phyloP scores from a whole-genome alignment of 2,329 filamentous ascomycete species.

The Phoma herbarum region DNA sequence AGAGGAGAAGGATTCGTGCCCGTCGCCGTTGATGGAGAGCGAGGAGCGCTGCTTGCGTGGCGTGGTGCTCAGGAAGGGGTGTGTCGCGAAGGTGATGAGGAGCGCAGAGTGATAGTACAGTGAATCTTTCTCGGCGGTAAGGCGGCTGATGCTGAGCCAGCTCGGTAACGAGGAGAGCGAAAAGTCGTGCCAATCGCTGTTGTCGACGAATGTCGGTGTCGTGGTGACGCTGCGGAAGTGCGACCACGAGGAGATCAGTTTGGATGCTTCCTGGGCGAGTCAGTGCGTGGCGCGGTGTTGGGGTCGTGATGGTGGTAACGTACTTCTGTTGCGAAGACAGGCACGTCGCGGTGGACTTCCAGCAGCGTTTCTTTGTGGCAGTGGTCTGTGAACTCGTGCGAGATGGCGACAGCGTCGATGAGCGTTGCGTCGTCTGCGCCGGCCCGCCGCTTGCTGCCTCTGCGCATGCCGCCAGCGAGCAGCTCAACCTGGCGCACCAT shows the following conservation, averaged over 20 bases:
- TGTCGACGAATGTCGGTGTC: conserved; percentile 56
- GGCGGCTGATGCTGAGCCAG: conserved; percentile 69
- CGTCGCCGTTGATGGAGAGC: conserved; percentile 44
- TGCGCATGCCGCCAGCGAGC: conserved; percentile 43
- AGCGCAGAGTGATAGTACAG: conserved; percentile 68
- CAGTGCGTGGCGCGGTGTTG: neutral
- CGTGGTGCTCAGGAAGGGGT: conserved; percentile 40
- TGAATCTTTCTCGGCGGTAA: conserved; percentile 63
- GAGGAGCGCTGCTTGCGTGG: conserved; percentile 43
- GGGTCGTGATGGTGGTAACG: neutral
- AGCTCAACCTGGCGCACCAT: conserved; percentile 61
- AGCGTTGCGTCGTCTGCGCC: conserved; percentile 43
- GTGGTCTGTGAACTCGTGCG: conserved; percentile 75
- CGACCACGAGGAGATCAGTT: conserved; percentile 64
- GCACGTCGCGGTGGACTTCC: conserved; percentile 62
- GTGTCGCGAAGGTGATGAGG: conserved; percentile 63
- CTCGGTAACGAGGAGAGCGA: conserved; percentile 60
- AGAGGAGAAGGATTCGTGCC: conserved; percentile 28
- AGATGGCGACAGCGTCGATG: conserved; percentile 68
- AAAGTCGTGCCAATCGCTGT: conserved; percentile 57
- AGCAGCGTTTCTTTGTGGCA: conserved; percentile 69
- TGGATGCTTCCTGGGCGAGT: conserved; percentile 60
- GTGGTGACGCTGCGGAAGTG: conserved; percentile 67
- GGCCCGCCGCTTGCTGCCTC: conserved; percentile 26
- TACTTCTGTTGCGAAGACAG: conserved; percentile 66